Evolutionary conservation across 176 grass and related monocot genomes (phyloP).

Genomic region (Avena eriantha): DNA sequence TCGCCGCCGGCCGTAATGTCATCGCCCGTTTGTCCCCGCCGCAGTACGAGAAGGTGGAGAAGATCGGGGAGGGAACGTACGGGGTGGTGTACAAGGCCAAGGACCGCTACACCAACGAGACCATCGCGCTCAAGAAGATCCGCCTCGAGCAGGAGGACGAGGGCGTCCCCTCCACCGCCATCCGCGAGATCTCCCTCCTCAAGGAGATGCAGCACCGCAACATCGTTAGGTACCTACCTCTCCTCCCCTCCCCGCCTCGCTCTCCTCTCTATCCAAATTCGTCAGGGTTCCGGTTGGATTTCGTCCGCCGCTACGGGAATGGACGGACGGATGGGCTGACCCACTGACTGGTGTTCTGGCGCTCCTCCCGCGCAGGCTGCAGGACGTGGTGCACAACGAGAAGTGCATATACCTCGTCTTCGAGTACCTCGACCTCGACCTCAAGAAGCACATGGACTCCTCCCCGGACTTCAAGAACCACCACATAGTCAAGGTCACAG

Average conservation of each 20-base stretch:
- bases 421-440: constrained; percentile 95
- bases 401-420: constrained; percentile 90
- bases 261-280: background rate
- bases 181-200: constrained; percentile 95
- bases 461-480: constrained; percentile 82
- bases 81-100: constrained; percentile 96
- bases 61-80: constrained; percentile 97
- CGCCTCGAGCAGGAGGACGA: constrained; percentile 95
- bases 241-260: background rate
- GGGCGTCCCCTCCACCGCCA: constrained; percentile 91
- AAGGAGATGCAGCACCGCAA: constrained; percentile 97
- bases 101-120: constrained; percentile 81
- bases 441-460: constrained; percentile 98
- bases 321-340: background rate
- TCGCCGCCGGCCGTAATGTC: constrained; percentile 17
- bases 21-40: background rate
- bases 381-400: constrained; percentile 84
- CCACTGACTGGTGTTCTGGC: background rate
- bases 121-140: constrained; percentile 98
- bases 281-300: background rate
- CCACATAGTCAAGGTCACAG: constrained; percentile 64
- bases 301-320: background rate
- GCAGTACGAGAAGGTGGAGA: constrained; percentile 98
- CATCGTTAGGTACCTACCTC: constrained; percentile 65
- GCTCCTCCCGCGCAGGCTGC: constrained; percentile 61